These are phyloP conservation scores for Ceratocystis albifundus DNA, from an alignment of 2,329 filamentous ascomycete genomes.

Conservation along the genomic window DNA sequence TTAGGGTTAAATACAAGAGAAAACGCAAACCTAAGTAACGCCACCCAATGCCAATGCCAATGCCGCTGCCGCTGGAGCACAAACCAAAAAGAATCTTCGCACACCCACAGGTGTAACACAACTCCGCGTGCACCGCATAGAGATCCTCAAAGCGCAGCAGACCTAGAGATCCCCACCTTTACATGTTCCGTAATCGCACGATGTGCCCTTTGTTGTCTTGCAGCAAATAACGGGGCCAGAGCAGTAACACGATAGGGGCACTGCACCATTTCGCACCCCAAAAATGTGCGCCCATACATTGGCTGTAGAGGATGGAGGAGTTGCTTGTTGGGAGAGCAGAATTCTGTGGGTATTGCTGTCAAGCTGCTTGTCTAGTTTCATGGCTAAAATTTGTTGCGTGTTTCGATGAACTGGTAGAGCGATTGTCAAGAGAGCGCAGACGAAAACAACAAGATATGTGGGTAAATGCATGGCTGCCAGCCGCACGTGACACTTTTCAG, in stretches of 20 bases:
- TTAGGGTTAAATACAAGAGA: slow-evolving; percentile 1
- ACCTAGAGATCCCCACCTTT: neutral
- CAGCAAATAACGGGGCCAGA: slow-evolving; percentile 18
- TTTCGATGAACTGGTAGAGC: neutral
- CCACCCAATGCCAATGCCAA: too few species aligned
- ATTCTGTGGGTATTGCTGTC: neutral
- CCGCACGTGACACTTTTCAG: neutral
- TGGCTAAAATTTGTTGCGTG: neutral
- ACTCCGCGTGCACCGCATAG: neutral
- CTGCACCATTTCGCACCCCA: slow-evolving; percentile 19
- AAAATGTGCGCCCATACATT: slow-evolving; percentile 15
- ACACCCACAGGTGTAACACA: neutral
- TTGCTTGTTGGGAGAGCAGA: neutral
- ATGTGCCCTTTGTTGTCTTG: slow-evolving; percentile 19
- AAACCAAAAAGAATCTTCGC: too few species aligned
- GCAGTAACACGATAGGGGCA: slow-evolving; percentile 16
- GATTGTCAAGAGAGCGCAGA: neutral
- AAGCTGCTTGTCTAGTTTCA: neutral
- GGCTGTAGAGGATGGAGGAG: neutral
- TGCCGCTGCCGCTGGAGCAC: too few species aligned
- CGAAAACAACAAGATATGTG: neutral
- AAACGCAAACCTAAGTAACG: too few species aligned
- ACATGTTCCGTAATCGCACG: slow-evolving; percentile 18
- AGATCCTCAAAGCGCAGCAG: neutral
- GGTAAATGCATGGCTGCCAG: neutral